A percentile compares a stretch with the other conserved stretches of the same genome.
Evolutionary conservation across 257 asterid genomes (phyloP).

Genomic region (Phtheirospermum japonicum): DNA sequence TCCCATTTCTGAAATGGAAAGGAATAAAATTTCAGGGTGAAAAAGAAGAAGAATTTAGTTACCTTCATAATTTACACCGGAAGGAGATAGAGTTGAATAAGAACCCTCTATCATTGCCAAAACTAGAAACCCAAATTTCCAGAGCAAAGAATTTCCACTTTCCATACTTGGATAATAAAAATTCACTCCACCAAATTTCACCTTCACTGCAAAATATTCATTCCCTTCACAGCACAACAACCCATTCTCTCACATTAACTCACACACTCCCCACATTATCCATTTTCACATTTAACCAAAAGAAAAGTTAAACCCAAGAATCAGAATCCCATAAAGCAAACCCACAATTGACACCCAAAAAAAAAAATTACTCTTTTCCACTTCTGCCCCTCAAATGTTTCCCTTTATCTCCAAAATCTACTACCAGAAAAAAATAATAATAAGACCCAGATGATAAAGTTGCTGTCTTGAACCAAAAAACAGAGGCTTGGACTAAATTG

Average conservation of each 20-base stretch:
- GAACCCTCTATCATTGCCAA: conserved; percentile 50
- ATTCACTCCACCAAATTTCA: conserved; percentile 32
- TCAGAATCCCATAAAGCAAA: conserved; percentile 36
- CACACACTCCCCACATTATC: conserved; percentile 32
- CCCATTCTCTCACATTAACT: conserved; percentile 24
- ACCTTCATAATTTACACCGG: conserved; percentile 99
- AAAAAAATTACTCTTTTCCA: conserved; percentile 30
- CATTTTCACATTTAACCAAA: conserved; percentile 27
- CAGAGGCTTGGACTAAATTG: conserved; percentile 20
- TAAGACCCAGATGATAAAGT: conserved; percentile 41
- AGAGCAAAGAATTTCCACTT: conserved; percentile 37
- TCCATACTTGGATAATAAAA: conserved; percentile 43
- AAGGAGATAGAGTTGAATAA: conserved; percentile 85
- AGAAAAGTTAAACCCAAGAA: conserved; percentile 31
- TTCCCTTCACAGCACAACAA: conserved; percentile 31
- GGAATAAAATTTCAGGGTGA: conserved; percentile 18
- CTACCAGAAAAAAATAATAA: conserved; percentile 18
- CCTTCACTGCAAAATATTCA: conserved; percentile 34
- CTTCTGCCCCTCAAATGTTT: conserved; percentile 30
- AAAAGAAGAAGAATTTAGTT: conserved; percentile 31
- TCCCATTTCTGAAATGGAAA: not conserved
- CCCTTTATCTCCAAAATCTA: conserved; percentile 23
- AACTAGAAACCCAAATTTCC: conserved; percentile 45
- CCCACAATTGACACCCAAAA: conserved; percentile 31
- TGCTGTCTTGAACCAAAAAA: conserved; percentile 33